phyloP scores from a whole-genome alignment of 1,139 yeast species.

The Kazachstania sp. region DNA sequence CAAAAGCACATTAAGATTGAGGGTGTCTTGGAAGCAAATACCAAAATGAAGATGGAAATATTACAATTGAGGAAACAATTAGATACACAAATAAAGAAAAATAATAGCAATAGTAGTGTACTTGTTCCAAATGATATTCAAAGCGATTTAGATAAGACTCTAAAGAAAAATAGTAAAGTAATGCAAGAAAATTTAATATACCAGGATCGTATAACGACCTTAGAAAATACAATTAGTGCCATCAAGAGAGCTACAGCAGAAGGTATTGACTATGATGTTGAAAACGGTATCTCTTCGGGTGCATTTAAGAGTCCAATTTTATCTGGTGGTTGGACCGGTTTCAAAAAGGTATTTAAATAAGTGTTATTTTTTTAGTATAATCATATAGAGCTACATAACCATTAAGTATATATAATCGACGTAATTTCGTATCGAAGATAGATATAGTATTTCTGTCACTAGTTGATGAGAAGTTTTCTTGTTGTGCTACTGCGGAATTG shows the following conservation, averaged over 20 bases:
- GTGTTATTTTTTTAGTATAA: neutral
- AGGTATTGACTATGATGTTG: slow-evolving; percentile 7
- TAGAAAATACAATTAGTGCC: slow-evolving; percentile 15
- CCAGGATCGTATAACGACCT: slow-evolving; percentile 38
- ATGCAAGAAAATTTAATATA: slow-evolving; percentile 45
- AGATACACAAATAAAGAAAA: slow-evolving; percentile 25
- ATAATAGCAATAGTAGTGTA: slow-evolving; percentile 26
- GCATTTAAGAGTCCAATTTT: slow-evolving; percentile 7
- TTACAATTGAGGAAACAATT: slow-evolving; percentile 37
- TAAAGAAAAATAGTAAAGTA: slow-evolving; percentile 50
- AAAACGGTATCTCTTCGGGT: neutral
- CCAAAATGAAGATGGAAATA: slow-evolving; percentile 46
- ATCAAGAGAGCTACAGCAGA: slow-evolving; percentile 11
- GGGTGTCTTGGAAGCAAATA: slow-evolving; percentile 57
- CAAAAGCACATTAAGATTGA: slow-evolving; percentile 55
- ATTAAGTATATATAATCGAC: neutral
- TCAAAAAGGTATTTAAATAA: slow-evolving; percentile 19
- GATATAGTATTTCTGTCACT: too few species aligned
- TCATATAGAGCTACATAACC: neutral
- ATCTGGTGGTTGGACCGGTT: slow-evolving; percentile 18
- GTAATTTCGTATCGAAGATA: too few species aligned
- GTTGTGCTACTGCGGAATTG: too few species aligned
- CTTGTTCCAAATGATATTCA: slow-evolving; percentile 35
- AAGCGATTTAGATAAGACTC: slow-evolving; percentile 42
- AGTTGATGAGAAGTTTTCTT: too few species aligned